Conservation (phyloP, 2,329 filamentous ascomycete genomes). For the Fusarium continuum region DNA sequence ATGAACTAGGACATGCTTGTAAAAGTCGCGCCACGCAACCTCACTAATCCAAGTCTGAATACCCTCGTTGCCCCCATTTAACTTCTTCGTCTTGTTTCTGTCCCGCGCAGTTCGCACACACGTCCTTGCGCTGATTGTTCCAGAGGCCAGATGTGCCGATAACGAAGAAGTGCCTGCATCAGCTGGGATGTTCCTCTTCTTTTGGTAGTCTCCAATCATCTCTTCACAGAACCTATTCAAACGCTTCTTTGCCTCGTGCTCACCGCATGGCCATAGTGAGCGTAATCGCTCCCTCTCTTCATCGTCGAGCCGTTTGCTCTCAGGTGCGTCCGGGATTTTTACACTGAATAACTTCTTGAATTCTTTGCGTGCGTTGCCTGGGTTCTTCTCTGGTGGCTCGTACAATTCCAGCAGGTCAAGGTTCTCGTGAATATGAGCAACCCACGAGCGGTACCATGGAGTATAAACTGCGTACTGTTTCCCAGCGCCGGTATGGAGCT, state of each 20-base stretch:
- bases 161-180: constrained; percentile 71
- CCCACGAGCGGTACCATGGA: constrained; percentile 83
- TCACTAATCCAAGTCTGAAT: constrained; percentile 82
- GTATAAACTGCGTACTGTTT: constrained; percentile 86
- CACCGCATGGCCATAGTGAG: constrained; percentile 77
- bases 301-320: constrained; percentile 67
- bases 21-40: constrained; percentile 88
- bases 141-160: constrained; percentile 76
- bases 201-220: constrained; percentile 68
- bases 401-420: constrained; percentile 71
- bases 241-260: constrained; percentile 73
- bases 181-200: constrained; percentile 72
- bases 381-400: constrained; percentile 56
- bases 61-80: constrained; percentile 73
- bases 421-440: constrained; percentile 75
- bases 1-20: constrained; percentile 82
- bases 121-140: constrained; percentile 74
- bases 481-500: constrained; percentile 71
- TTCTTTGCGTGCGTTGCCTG: constrained; percentile 48
- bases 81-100: constrained; percentile 68
- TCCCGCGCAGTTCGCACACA: constrained; percentile 71
- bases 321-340: constrained; percentile 68
- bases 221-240: constrained; percentile 74
- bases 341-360: constrained; percentile 68
- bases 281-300: constrained; percentile 68